Evolutionary conservation across 805 yeast genomes (phyloP), one percentile per base, ranked within the genome.

Genomic region (Isabelozyma pseudorhagii): DNA sequence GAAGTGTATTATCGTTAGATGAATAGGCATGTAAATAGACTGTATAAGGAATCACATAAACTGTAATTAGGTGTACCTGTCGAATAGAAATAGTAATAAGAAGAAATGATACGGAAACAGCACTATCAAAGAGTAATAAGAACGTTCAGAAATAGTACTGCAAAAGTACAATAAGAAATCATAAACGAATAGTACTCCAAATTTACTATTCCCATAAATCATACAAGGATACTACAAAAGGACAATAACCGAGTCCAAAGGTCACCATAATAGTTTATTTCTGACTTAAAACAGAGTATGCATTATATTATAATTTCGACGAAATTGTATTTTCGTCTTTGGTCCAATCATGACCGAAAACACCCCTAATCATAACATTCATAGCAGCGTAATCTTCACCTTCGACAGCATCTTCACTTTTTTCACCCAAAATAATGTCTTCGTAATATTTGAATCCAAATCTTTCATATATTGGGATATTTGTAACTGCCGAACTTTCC

Each of bases 401-500:
- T 48, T 69, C 75, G 11, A 61, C 54, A 17, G 68, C 63, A 27
- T 50, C 55, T 1, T 55, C 57, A 14, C 36, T 27, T 38, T 61
- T 62, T 29, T 61, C 54, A 2, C 79, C 79, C 55, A 80, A 66
- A 60, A 75, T 62, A 38, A 80, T 80, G 55, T 80, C 81, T 50
- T 74, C 73, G 46, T 75, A 78, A 25, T 74, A 72, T 38, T 70
- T 66, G 56, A 79, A 80, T 5, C 81, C 83, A 62, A 79, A 81
- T 54, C 63, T 71, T 47, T 74, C 72, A 59, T 81, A 81, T 47
- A 81, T 79, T 6, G 84, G 84, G 36, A 80, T 69, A 53, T 81
- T 81, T 13, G 51, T 46, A 5, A 67, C 49, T 8, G 79, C 63
- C 1, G 80, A 74, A 57, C 81, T 76, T 57, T 81, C 85, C 57